Conservation (phyloP, 1,284 basidiomycete genomes). For the Meripilus lineatus region DNA sequence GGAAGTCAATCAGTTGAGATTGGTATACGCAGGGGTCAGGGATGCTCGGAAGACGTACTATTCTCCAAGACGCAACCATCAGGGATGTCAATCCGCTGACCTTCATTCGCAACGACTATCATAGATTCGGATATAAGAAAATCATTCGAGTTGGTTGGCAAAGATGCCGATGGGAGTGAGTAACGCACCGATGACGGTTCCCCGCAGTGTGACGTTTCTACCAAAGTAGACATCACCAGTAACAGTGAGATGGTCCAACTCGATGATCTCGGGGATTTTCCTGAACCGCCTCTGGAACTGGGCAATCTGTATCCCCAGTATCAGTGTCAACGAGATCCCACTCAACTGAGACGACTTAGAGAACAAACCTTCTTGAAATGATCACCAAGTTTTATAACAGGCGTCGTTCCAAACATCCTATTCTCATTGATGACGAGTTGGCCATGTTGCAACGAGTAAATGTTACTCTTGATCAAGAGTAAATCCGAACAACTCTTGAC, state of each 20-base stretch:
- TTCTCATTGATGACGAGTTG: conserved; percentile 88
- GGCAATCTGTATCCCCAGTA: conserved; percentile 53
- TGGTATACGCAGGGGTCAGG: neutral
- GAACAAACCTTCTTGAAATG: conserved; percentile 68
- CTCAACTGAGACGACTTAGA: neutral
- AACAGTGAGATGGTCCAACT: conserved; percentile 95
- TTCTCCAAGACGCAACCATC: conserved; percentile 95
- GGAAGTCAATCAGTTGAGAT: neutral
- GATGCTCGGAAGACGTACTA: conserved; percentile 38
- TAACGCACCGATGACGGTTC: conserved; percentile 72
- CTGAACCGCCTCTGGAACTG: conserved; percentile 98
- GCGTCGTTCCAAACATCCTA: conserved; percentile 91
- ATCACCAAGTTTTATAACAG: conserved; percentile 97
- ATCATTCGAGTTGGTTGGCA: neutral
- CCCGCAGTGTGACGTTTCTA: conserved; percentile 83
- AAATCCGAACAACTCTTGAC: conserved; percentile 92
- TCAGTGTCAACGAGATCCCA: neutral
- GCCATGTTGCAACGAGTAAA: conserved; percentile 95
- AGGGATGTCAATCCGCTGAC: conserved; percentile 92
- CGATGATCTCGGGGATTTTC: conserved; percentile 90
- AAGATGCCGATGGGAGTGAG: neutral
- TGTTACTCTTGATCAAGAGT: conserved; percentile 94
- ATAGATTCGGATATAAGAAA: neutral
- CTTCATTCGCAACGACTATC: conserved; percentile 43
- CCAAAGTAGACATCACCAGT: conserved; percentile 97